Evolutionary conservation across 371 early-diverging fungal genomes (phyloP), one percentile per base, ranked within the genome.

Genomic region (Saksenaea oblongispora): DNA sequence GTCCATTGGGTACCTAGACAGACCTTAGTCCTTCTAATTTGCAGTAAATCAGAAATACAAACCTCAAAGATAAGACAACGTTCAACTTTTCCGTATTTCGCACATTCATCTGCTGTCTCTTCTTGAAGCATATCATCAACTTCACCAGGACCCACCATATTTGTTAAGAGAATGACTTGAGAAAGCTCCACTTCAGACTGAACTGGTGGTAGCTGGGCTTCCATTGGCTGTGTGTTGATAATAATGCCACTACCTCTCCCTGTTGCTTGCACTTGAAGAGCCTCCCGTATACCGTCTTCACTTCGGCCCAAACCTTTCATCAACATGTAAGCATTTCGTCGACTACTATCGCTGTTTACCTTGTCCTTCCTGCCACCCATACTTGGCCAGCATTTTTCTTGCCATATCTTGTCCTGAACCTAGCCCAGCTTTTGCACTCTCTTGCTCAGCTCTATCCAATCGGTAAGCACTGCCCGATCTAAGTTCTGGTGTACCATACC

Each of bases 51-150:
- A 17, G 17, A 2, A 36, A 17, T 31, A 22, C 31, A 31, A 51
- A 88, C 87, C 74, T 88, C 87, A 63, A 78, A 87, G n/a, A 91
- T 84, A 36, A 88, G 70, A 53, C 92, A 91, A 31, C 86, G 71
- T 18, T 83, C 82, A 0, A 93, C 92, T 34, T 78, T 63, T 0
- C 93, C 93, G 58, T 86, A 93, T 66, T 89, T 89, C 26, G 79
- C 73, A 62, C 91, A 91, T 68, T 93, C 93, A 10, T 87, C 88
- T 2, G 87, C 83, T 22, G 91, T 91, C 72, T 93, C 93, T 18
- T 86, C 84, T 65, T 90, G 85, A 5, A 93, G 69, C 53, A 79
- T 77, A 58, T 89, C 87, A 64, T 93, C 93, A 5, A 89, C 85
- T 54, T 91, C 88, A 5, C 89, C 91, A 28, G 88, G 86, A 1